Evolutionary conservation across 2,329 filamentous ascomycete species (phyloP).

Genomic region (Penicillium janthinellum): DNA sequence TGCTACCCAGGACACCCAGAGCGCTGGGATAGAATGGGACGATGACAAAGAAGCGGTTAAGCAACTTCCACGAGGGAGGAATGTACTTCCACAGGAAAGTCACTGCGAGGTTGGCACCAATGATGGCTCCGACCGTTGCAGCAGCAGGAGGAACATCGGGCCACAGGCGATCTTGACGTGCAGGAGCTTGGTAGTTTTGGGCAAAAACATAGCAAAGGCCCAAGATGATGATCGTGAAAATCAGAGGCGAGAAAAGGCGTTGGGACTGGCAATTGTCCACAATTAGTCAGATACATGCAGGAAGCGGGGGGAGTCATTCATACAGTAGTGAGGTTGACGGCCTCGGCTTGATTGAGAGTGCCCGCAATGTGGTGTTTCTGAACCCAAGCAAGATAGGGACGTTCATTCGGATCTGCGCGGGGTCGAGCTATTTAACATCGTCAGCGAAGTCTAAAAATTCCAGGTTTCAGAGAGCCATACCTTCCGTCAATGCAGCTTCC

Average conservation of each 20-base stretch:
- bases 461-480: conserved; percentile 23
- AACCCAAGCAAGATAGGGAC: conserved; percentile 46
- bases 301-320: conserved; percentile 1
- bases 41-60: conserved; percentile 60
- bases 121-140: conserved; percentile 54
- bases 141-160: conserved; percentile 53
- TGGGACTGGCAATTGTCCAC: conserved; percentile 34
- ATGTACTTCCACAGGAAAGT: conserved; percentile 54
- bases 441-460: conserved; percentile 12
- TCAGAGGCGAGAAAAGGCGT: conserved; percentile 51
- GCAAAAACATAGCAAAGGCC: conserved; percentile 49
- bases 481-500: conserved; percentile 38
- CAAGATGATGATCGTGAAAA: conserved; percentile 42
- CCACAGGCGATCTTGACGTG: conserved; percentile 51
- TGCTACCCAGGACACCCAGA: conserved; percentile 54
- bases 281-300: not conserved
- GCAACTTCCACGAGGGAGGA: conserved; percentile 56
- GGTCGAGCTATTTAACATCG: conserved; percentile 32
- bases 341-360: conserved; percentile 37
- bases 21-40: conserved; percentile 56
- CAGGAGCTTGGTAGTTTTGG: conserved; percentile 53
- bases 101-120: conserved; percentile 54
- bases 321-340: conserved; percentile 41
- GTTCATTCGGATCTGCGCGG: conserved; percentile 43
- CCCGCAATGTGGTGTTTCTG: conserved; percentile 46